phyloP scores from a whole-genome alignment of 148 eudicot species.

The Cornus controversa region DNA sequence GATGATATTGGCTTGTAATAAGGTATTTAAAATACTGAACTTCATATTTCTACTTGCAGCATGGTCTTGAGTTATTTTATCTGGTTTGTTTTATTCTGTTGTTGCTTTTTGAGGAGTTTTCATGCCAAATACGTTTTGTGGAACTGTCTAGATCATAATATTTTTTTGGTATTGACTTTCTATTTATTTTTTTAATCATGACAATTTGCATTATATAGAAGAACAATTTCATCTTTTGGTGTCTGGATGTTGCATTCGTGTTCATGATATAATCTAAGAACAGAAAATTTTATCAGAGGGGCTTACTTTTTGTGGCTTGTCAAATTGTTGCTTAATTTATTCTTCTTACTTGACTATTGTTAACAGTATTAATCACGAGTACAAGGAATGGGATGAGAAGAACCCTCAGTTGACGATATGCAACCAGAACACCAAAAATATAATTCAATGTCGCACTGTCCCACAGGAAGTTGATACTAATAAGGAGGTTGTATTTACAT shows the following conservation, averaged over 20 bases:
- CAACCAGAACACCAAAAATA: conserved; percentile 20
- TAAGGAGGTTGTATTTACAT: conserved; percentile 24
- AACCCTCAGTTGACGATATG: conserved; percentile 23
- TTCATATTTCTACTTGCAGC: too few relatives aligned
- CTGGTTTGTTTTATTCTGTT: too few relatives aligned
- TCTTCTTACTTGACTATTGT: background rate
- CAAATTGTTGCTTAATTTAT: background rate
- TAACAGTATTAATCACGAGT: conserved; percentile 10
- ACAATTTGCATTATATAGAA: background rate
- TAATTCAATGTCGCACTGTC: conserved; percentile 15
- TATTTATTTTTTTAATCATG: background rate
- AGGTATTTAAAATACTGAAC: too few relatives aligned
- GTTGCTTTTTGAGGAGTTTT: too few relatives aligned
- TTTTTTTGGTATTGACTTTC: too few relatives aligned
- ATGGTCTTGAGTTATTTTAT: too few relatives aligned
- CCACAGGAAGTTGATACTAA: conserved; percentile 24
- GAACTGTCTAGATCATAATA: too few relatives aligned
- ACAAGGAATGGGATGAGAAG: conserved; percentile 23
- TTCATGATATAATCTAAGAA: background rate
- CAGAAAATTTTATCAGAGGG: too few relatives aligned
- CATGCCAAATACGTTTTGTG: too few relatives aligned
- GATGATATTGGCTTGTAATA: too few relatives aligned
- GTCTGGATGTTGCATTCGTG: background rate
- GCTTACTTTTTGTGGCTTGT: background rate
- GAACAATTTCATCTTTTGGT: background rate